These are phyloP conservation scores for Fraxinus floribunda DNA, from an alignment of 305 asterid genomes.

Conservation along the genomic window DNA sequence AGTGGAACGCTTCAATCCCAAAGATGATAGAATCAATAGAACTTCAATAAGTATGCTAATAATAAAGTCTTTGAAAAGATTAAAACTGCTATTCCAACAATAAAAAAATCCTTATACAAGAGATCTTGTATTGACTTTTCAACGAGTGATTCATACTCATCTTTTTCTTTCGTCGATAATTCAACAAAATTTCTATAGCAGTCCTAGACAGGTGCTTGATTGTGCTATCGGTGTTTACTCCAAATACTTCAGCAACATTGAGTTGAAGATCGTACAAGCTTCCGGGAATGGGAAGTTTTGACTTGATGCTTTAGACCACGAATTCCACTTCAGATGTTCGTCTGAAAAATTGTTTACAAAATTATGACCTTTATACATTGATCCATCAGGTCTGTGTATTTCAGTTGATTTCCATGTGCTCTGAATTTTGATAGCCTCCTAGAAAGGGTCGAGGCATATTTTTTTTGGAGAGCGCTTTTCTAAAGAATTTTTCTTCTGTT, in stretches of 20 bases:
- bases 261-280: not conserved
- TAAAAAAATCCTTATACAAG: not conserved
- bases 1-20: not conserved
- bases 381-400: not conserved
- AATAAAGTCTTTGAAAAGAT: not conserved
- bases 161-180: not conserved
- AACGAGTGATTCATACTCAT: not conserved
- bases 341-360: not conserved
- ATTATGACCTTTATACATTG: not conserved
- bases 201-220: not conserved
- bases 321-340: not conserved
- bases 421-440: not conserved
- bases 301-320: not conserved
- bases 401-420: not conserved
- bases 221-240: not conserved
- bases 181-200: not conserved
- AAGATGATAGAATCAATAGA: not conserved
- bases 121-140: not conserved
- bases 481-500: not conserved
- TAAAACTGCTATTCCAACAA: not conserved
- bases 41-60: not conserved
- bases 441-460: not conserved
- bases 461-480: not conserved
- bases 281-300: not conserved
- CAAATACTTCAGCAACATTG: not conserved